These are phyloP conservation scores for Alternaria metachromatica DNA, from an alignment of 2,329 filamentous ascomycete genomes.

Conservation along the genomic window DNA sequence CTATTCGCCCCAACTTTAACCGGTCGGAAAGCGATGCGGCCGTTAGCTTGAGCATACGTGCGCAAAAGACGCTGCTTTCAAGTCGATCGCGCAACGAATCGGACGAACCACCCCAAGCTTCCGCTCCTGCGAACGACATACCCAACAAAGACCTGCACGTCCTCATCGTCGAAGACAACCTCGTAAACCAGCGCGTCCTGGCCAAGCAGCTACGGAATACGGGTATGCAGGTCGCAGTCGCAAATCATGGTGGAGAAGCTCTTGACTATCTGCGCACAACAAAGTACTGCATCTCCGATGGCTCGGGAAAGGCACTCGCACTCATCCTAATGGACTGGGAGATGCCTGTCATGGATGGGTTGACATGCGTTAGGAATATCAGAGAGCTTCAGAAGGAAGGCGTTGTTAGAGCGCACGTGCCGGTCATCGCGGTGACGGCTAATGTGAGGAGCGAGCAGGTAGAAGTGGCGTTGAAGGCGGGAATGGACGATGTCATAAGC, in stretches of 20 bases:
- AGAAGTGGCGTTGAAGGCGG: slow-evolving; percentile 34
- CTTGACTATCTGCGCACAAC: slow-evolving; percentile 44
- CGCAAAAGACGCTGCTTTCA: slow-evolving; percentile 12
- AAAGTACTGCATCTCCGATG: slow-evolving; percentile 20
- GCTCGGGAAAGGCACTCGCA: slow-evolving; percentile 17
- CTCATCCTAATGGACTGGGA: slow-evolving; percentile 44
- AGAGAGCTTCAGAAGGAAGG: slow-evolving; percentile 32
- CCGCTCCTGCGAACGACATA: not conserved
- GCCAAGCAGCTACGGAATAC: slow-evolving; percentile 48
- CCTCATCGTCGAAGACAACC: slow-evolving; percentile 49
- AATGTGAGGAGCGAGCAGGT: slow-evolving; percentile 45
- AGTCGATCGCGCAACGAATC: slow-evolving; percentile 13
- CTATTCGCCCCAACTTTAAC: slow-evolving; percentile 1
- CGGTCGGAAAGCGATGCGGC: slow-evolving; percentile 11
- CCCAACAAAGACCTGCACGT: slow-evolving; percentile 25
- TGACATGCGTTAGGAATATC: slow-evolving; percentile 35
- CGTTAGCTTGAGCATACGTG: slow-evolving; percentile 15
- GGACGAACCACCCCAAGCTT: not conserved
- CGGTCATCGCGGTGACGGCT: slow-evolving; percentile 45
- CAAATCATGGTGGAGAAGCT: slow-evolving; percentile 49
- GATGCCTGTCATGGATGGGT: slow-evolving; percentile 45
- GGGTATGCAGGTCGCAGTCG: slow-evolving; percentile 47
- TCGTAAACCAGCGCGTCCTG: slow-evolving; percentile 52
- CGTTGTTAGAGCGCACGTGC: slow-evolving; percentile 29
- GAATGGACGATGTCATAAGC: slow-evolving; percentile 65